Evolutionary conservation across 2,329 filamentous ascomycete genomes (phyloP), one percentile per base, ranked within the genome.

Genomic region (Capronia americana): DNA sequence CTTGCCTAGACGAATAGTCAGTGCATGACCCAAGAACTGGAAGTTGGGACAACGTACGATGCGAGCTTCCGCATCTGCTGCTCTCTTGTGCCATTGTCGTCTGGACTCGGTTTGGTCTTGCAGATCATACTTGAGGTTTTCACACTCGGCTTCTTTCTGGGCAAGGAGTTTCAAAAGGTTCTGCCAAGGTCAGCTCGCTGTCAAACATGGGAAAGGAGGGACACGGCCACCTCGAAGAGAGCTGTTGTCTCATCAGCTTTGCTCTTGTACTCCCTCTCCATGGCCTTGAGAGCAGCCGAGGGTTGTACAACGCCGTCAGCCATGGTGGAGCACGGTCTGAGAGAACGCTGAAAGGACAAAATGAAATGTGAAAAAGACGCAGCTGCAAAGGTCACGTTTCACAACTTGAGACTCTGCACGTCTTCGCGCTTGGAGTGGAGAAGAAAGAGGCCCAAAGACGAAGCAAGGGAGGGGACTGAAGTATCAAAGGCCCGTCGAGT

Each of bases 31-130:
- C 32, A 46, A 17, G 34, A 30, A n/a, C 17, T 8, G 38, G 17
- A 3, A 44, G 7, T 44, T n/a, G 28, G 51, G 20, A 57, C n/a
- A 41, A 59, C 67, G 26, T 51, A 67, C 67, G 28, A 67, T 55
- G 46, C 62, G 61, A 34, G 50, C 63, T 54, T 69, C 67, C 55
- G 61, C 62, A 34, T 69, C 67, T 12, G 46, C 57, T 11, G 67
- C 67, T 41, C 67, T 62, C 55, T 67, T 65, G 53, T 69, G 67
- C 67, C 67, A 69, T 11, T 59, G 58, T n/a, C 67, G 65, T 23
- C 67, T 62, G 34, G 64, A 67, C 38, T 69, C 63, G n/a, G 65
- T 67, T 38, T 69, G 64, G 30, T 69, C 65, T 20, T 65, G 48
- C n/a, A 69, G 58, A 61, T 69, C 67, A 28, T 63, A 61, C 24